Conservation (phyloP, 116 monocot species). For the Papilionanthe hybrid region DNA sequence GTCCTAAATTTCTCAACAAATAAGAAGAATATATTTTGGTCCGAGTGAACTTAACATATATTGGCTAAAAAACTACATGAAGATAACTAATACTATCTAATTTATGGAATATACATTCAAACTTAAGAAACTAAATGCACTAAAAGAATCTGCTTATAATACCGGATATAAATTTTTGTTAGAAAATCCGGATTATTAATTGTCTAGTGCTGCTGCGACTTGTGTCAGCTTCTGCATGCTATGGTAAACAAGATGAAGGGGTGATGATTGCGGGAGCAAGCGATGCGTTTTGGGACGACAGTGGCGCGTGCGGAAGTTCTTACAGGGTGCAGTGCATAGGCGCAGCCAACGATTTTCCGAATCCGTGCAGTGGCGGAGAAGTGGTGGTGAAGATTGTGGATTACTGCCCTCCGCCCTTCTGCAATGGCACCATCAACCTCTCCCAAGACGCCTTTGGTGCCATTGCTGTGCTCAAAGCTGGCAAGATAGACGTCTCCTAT, state of each 20-base stretch:
- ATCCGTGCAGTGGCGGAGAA: not conserved
- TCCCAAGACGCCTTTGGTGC: not conserved
- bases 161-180: too few species aligned
- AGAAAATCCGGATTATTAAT: too few species aligned
- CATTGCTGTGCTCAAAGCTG: not conserved
- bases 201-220: too few species aligned
- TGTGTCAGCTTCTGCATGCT: not conserved
- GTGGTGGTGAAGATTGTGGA: not conserved
- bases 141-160: too few species aligned
- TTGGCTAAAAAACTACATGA: too few species aligned
- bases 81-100: too few species aligned
- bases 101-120: too few species aligned
- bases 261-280: constrained; percentile 1
- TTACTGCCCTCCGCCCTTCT: not conserved
- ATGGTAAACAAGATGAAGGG: not conserved
- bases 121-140: too few species aligned
- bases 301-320: not conserved
- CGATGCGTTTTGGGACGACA: not conserved
- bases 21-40: too few species aligned
- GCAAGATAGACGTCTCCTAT: not conserved
- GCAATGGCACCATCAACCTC: not conserved
- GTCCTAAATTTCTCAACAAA: too few species aligned
- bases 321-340: not conserved
- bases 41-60: too few species aligned
- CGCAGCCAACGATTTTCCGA: not conserved